Conservation (phyloP, 495 filamentous ascomycete species). For the Aspergillus nidulans region DNA sequence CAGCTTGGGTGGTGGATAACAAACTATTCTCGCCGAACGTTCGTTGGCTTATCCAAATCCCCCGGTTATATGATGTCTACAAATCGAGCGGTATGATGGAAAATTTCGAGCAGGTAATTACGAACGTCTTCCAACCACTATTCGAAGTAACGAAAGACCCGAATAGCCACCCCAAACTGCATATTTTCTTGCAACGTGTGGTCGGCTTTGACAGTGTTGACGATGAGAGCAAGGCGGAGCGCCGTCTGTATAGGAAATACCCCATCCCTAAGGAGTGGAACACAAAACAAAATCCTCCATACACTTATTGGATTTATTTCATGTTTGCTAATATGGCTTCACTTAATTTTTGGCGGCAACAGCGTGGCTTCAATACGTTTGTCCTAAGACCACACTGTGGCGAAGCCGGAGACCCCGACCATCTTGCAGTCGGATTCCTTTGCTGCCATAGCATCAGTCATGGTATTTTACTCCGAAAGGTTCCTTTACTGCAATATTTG, state of each 20-base stretch:
- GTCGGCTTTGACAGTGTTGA: constrained; percentile 97
- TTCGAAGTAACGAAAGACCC: constrained; percentile 94
- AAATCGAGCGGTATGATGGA: constrained; percentile 81
- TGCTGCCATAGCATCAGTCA: constrained; percentile 98
- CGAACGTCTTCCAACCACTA: constrained; percentile 88
- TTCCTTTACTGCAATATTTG: constrained; percentile 91
- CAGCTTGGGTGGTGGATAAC: constrained; percentile 98
- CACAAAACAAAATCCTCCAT: constrained; percentile 91
- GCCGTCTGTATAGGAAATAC: constrained; percentile 87
- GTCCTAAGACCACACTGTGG: constrained; percentile 91
- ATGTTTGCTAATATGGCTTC: constrained; percentile 92
- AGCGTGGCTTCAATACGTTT: constrained; percentile 93
- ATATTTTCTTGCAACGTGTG: constrained; percentile 90
- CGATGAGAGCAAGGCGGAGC: constrained; percentile 94
- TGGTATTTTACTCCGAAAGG: constrained; percentile 86
- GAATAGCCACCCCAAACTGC: constrained; percentile 80
- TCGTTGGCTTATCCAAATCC: constrained; percentile 94
- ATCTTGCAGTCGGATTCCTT: constrained; percentile 85
- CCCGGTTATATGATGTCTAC: constrained; percentile 92
- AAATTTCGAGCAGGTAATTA: constrained; percentile 84
- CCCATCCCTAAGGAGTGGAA: constrained; percentile 85
- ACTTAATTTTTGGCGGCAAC: constrained; percentile 85
- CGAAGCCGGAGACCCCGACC: constrained; percentile 94
- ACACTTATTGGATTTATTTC: constrained; percentile 99
- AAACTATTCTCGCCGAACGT: constrained; percentile 97